Evolutionary conservation across 805 yeast species (phyloP), one percentile per base, ranked within the genome.

Genomic region (Suhomyces vadensis): DNA sequence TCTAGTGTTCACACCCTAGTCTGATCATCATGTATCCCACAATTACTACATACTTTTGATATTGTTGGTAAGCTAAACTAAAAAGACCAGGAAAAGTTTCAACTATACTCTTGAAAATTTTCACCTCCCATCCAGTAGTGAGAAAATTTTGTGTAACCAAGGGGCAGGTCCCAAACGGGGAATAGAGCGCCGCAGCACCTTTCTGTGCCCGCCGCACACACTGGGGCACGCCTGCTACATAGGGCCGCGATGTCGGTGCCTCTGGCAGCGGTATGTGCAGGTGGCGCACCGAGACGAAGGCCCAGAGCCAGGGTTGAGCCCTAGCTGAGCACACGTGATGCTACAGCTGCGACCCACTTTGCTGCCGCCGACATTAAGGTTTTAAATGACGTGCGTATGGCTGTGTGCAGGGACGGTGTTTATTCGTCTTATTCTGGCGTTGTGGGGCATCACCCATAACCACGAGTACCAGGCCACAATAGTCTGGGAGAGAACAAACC

Each of bases 41-140:
- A 33, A 19, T 20, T 22, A 16, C 21, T 26, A 46, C 49, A 38
- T 46, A 46, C 49, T 46, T 46, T 46, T 42, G 45, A 41, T 41
- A 36, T 24, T 46, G 44, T 41, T 36, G 43, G 39, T 46, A 41
- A 41, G 38, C 38, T 29, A 37, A 40, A 46, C 35, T 33, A 39
- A 43, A 35, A 35, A 39, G 42, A 39, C 24, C 35, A 35, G 29
- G 20, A 40, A 37, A 35, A 33, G 14, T 33, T 20, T 14, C n/a
- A 33, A 33, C 24, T 33, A 20, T 31, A 29, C 27, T 29, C 33
- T 31, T 27, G 35, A 42, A 42, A 42, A 42, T 42, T 42, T 42
- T 42, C 45, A 42, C 45, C n/a, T 14, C 31, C 26, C 21, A 23
- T 31, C 37, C 36, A 16, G 10, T 33, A 25, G 33, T 16, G 33